phyloP scores from a whole-genome alignment of 2,329 filamentous ascomycete species.

The Parastagonospora avenae region DNA sequence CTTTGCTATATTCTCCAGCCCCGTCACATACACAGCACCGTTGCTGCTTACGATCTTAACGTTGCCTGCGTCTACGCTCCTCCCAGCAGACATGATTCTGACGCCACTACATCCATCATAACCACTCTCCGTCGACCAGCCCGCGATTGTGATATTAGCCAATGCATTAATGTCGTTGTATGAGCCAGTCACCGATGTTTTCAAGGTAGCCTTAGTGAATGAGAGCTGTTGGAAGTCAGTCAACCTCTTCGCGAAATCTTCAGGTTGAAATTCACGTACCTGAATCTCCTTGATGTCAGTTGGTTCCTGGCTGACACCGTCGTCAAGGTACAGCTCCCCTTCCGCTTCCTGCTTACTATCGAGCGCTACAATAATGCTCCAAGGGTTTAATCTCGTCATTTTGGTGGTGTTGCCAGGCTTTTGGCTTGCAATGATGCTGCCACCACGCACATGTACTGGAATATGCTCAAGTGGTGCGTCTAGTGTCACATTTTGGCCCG shows the following conservation, averaged over 20 bases:
- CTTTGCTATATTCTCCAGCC: too few relatives aligned
- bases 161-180: background rate
- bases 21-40: too few relatives aligned
- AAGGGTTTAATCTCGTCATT: slow-evolving; percentile 29
- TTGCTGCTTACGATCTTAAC: too few relatives aligned
- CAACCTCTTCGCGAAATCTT: background rate
- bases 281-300: slow-evolving; percentile 60
- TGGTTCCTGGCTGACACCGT: slow-evolving; percentile 68
- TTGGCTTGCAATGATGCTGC: slow-evolving; percentile 45
- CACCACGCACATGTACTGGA: slow-evolving; percentile 72
- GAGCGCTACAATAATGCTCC: slow-evolving; percentile 66
- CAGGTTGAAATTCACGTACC: slow-evolving; percentile 43
- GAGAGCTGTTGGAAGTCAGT: background rate
- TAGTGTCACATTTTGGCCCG: slow-evolving; percentile 62
- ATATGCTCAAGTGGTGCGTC: slow-evolving; percentile 69
- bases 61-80: too few relatives aligned
- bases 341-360: slow-evolving; percentile 57
- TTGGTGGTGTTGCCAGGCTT: slow-evolving; percentile 40
- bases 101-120: too few relatives aligned
- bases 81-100: too few relatives aligned
- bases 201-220: too few relatives aligned
- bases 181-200: background rate
- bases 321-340: slow-evolving; percentile 71
- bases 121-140: too few relatives aligned
- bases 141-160: background rate